Evolutionary conservation across 2,329 filamentous ascomycete genomes (phyloP), one percentile per base, ranked within the genome.

Genomic region (Fusarium devonianum): DNA sequence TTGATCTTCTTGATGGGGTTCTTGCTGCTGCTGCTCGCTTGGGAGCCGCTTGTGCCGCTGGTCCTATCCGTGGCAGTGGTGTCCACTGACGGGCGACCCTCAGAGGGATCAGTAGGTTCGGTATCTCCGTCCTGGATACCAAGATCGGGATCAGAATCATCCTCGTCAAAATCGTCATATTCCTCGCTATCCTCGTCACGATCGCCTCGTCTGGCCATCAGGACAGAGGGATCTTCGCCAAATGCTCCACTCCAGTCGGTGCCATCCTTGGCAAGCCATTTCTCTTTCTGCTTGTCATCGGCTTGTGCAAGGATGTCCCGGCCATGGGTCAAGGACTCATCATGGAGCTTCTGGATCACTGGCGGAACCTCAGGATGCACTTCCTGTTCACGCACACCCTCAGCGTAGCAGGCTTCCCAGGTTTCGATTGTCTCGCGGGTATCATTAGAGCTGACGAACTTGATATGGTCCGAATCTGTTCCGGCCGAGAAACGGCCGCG

Each of bases 351-450:
- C 69, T 89, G 84, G 0, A 93, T 80, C 9, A 82, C 74, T 1
- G 86, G 83, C 0, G 92, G 90, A 0, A 96, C 77, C 64, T 95
- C 88, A 17, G 85, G 81, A 8, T 81, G 75, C 1, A 97, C 90
- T 19, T 84, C 81, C 45, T 86, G 82, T 11, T 79, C 73, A 2
- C 94, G 85, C 0, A 96, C 90, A 10, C 93, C 93, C 70, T 97
- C 92, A 0, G 91, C 85, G 29, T 88, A 84, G 69, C 93, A 97
- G 1, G 92, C 90, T 71, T 97, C 92, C 91, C 92, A 97, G 0
- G 88, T 89, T 74, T 97, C 93, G 58, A 90, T 96, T 0, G 92
- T 97, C 76, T 97, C 94, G 22, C 93, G 87, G 1, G 88, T 87
- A 68, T 96, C 86, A 65, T 96, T 96, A 70, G 95, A 90, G 36